Percentiles rank a stretch among this genome's conserved stretches.
These are phyloP conservation scores for Eragrostis curvula DNA, from an alignment of 176 grass and related monocot genomes.

Conservation along the genomic window DNA sequence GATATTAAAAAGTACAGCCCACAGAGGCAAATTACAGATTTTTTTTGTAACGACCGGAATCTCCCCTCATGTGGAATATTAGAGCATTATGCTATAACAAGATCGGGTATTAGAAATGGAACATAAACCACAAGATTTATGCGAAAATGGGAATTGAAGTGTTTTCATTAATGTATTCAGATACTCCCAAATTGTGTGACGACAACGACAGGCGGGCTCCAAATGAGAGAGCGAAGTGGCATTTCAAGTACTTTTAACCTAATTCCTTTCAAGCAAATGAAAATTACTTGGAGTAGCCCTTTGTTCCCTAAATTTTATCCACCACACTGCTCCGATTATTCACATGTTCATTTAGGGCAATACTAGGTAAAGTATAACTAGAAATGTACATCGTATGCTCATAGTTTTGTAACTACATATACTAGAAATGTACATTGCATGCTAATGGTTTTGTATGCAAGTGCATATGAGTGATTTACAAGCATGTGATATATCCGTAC, in stretches of 20 bases:
- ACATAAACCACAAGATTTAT: conserved; percentile 12
- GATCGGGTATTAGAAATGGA: conserved; percentile 5
- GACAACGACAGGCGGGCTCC: not conserved
- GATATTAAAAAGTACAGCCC: not conserved
- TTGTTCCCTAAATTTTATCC: not conserved
- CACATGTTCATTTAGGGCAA: conserved; percentile 1
- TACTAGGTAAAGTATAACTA: not conserved
- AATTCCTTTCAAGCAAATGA: conserved; percentile 2
- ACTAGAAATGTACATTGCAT: not conserved
- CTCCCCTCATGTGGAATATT: not conserved
- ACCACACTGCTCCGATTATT: not conserved
- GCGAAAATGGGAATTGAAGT: conserved; percentile 1
- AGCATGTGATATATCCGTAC: conserved; percentile 10
- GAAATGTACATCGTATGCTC: not conserved
- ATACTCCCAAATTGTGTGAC: not conserved
- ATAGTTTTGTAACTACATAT: not conserved
- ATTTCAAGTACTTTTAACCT: not conserved
- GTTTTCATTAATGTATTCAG: conserved; percentile 17
- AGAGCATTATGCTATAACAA: not conserved
- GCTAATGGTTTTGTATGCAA: conserved; percentile 14
- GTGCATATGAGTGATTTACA: conserved; percentile 13
- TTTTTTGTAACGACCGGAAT: not conserved
- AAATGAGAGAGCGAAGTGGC: not conserved
- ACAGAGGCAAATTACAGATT: not conserved
- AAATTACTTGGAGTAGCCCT: not conserved